phyloP scores from a whole-genome alignment of 202 grass and related monocot genomes.

The Bolboschoenoplectus hybrid region DNA sequence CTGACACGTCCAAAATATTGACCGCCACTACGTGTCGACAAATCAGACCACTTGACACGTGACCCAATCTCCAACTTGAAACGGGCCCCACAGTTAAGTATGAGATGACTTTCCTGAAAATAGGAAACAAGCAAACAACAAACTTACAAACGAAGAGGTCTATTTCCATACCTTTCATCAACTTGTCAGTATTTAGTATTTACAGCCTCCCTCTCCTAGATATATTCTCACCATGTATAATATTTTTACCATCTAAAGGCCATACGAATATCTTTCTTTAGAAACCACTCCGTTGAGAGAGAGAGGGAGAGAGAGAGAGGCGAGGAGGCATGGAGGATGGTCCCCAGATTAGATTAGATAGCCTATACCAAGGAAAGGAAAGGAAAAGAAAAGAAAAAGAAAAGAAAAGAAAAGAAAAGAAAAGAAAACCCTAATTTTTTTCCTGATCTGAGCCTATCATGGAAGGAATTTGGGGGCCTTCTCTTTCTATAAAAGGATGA shows the following conservation, averaged over 20 bases:
- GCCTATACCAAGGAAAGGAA: constrained; percentile 15
- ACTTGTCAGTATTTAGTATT: constrained; percentile 2
- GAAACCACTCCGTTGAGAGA: constrained; percentile 2
- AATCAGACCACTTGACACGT: neutral
- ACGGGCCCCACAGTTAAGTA: neutral
- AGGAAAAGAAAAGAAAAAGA: constrained; percentile 7
- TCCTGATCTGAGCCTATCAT: constrained; percentile 8
- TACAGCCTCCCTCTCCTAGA: neutral
- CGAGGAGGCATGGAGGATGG: constrained; percentile 14
- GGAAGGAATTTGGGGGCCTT: constrained; percentile 28
- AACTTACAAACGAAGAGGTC: neutral
- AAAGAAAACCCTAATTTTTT: constrained; percentile 41
- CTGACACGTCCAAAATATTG: neutral
- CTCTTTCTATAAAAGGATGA: constrained; percentile 39
- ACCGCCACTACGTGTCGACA: constrained; percentile 2
- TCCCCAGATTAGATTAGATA: constrained; percentile 19
- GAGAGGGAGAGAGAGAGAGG: neutral
- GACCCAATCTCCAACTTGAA: constrained; percentile 8
- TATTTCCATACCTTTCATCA: constrained; percentile 10
- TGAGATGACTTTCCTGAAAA: constrained; percentile 12
- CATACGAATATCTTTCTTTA: constrained; percentile 16
- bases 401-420: constrained; percentile 1
- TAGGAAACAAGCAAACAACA: neutral
- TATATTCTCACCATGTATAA: neutral
- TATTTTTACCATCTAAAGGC: constrained; percentile 20